phyloP scores from a whole-genome alignment of 1,139 yeast species.

The Hansenula sp. region DNA sequence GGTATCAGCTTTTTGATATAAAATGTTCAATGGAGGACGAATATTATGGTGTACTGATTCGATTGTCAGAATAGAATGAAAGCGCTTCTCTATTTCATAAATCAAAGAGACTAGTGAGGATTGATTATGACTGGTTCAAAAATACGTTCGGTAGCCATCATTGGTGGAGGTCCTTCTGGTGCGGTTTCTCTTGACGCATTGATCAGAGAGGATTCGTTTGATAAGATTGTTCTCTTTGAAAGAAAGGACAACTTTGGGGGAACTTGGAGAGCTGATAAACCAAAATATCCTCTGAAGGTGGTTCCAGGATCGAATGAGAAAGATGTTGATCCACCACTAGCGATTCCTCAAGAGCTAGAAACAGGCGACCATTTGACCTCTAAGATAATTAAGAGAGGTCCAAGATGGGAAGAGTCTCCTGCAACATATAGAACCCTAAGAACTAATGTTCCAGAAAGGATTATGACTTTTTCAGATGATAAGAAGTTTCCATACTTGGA shows the following conservation, averaged over 20 bases:
- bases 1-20: too few species aligned
- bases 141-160: constrained; percentile 21
- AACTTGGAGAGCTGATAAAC: constrained; percentile 25
- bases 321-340: constrained; percentile 12
- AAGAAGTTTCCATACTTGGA: constrained; percentile 9
- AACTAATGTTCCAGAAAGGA: constrained; percentile 41
- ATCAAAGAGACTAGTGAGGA: neutral
- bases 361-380: neutral
- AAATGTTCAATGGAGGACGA: too few species aligned
- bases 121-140: neutral
- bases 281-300: constrained; percentile 12
- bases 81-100: too few species aligned
- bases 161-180: constrained; percentile 31
- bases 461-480: constrained; percentile 37
- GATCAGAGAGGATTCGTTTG: constrained; percentile 18
- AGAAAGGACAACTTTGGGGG: constrained; percentile 29
- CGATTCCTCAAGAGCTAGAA: constrained; percentile 2
- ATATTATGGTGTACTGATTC: too few species aligned
- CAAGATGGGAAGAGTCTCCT: constrained; percentile 5
- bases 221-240: constrained; percentile 30
- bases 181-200: constrained; percentile 8
- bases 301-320: constrained; percentile 15
- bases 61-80: too few species aligned
- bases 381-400: neutral
- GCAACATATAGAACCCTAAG: constrained; percentile 39